These are phyloP conservation scores for Aspergillus jensenii DNA, from an alignment of 2,329 filamentous ascomycete genomes.

Conservation along the genomic window DNA sequence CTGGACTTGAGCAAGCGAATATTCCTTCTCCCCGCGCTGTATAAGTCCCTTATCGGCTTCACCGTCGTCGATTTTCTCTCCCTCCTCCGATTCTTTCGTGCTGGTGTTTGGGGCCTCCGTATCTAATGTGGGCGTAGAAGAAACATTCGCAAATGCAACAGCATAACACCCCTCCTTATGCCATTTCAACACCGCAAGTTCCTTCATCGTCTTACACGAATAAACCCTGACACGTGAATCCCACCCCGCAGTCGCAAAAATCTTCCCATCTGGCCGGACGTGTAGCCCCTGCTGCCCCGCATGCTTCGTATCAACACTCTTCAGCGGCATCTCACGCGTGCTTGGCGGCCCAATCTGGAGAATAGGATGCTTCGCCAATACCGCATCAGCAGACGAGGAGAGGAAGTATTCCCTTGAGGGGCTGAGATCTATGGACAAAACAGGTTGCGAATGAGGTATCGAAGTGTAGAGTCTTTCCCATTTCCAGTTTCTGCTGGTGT, in stretches of 20 bases:
- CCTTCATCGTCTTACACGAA: constrained; percentile 73
- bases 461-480: constrained; percentile 63
- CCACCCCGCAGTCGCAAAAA: constrained; percentile 93
- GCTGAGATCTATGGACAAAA: constrained; percentile 69
- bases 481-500: constrained; percentile 29
- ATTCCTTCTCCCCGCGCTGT: constrained; percentile 6
- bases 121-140: background rate
- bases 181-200: constrained; percentile 92
- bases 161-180: constrained; percentile 86
- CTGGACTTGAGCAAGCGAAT: constrained; percentile 54
- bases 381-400: constrained; percentile 78
- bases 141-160: constrained; percentile 64
- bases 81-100: background rate
- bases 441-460: constrained; percentile 73
- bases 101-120: background rate
- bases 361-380: constrained; percentile 74
- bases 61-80: background rate
- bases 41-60: background rate
- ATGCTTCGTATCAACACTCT: constrained; percentile 74
- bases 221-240: constrained; percentile 81
- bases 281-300: constrained; percentile 81
- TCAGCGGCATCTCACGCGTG: constrained; percentile 50
- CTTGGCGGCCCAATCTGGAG: constrained; percentile 29
- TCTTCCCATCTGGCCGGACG: constrained; percentile 74
- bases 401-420: constrained; percentile 60